Percentiles rank a stretch among this genome's conserved stretches.
These are phyloP conservation scores for Kwoniella dejecticola DNA, from an alignment of 768 basidiomycete species.

Conservation along the genomic window DNA sequence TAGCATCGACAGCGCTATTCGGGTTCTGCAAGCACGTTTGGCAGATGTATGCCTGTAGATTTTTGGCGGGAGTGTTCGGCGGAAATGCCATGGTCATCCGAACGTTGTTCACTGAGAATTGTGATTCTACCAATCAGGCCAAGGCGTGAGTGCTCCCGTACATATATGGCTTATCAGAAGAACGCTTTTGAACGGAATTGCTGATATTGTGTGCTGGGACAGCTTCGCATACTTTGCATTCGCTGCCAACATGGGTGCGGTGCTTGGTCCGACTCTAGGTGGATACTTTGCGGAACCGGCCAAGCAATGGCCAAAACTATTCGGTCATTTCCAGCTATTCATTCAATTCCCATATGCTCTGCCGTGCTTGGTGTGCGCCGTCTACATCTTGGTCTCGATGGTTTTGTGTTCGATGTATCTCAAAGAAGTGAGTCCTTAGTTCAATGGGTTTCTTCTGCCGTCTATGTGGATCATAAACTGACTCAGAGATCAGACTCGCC, in stretches of 20 bases:
- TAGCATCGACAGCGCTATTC: constrained; percentile 20
- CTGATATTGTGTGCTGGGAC: neutral
- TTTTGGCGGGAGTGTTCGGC: constrained; percentile 29
- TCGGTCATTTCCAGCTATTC: constrained; percentile 21
- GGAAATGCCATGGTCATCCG: constrained; percentile 34
- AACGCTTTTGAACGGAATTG: neutral
- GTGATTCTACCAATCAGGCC: constrained; percentile 24
- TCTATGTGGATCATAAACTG: neutral
- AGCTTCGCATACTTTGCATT: constrained; percentile 35
- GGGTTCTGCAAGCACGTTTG: constrained; percentile 27
- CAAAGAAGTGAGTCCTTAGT: constrained; percentile 21
- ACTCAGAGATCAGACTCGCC: constrained; percentile 18
- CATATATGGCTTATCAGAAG: too few species aligned
- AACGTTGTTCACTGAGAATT: constrained; percentile 30
- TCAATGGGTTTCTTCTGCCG: neutral
- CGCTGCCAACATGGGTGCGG: constrained; percentile 29
- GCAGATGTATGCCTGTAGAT: constrained; percentile 31
- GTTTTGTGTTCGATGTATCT: constrained; percentile 23
- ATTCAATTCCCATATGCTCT: constrained; percentile 24
- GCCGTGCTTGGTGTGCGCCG: constrained; percentile 24
- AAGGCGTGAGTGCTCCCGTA: constrained; percentile 19
- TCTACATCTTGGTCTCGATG: constrained; percentile 25
- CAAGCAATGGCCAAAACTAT: constrained; percentile 25
- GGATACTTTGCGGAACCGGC: constrained; percentile 30
- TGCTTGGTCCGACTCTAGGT: constrained; percentile 29